Evolutionary conservation across 768 basidiomycete genomes (phyloP).

Genomic region (Pleurotus citrinopileatus): DNA sequence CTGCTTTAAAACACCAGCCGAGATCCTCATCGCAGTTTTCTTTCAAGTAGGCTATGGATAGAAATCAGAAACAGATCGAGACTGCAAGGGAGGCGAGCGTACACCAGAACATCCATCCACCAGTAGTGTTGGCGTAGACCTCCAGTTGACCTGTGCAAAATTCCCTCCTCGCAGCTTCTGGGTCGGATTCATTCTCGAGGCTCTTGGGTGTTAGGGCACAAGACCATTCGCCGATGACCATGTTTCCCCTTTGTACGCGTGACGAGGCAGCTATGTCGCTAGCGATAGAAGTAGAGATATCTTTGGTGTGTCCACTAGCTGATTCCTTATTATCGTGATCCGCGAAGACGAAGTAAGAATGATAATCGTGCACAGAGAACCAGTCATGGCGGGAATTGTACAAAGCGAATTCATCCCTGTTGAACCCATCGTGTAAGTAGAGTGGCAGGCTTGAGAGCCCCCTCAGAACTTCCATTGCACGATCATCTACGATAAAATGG

Average conservation of each 20-base stretch:
- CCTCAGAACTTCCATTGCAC: conserved; percentile 49
- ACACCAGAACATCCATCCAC: conserved; percentile 76
- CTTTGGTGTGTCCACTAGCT: conserved; percentile 55
- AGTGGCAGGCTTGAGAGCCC: conserved; percentile 44
- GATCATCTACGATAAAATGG: conserved; percentile 36
- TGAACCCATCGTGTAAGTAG: conserved; percentile 70
- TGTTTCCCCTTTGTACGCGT: conserved; percentile 31
- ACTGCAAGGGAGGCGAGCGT: conserved; percentile 17
- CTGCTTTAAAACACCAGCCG: conserved; percentile 69
- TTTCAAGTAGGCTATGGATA: conserved; percentile 49
- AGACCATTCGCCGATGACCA: conserved; percentile 86
- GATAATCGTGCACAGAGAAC: conserved; percentile 73
- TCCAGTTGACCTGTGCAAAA: conserved; percentile 62
- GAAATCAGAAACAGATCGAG: not conserved
- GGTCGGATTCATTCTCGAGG: conserved; percentile 43
- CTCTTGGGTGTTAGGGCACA: conserved; percentile 69
- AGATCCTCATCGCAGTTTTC: conserved; percentile 57
- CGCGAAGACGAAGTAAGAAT: conserved; percentile 71
- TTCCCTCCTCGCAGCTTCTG: conserved; percentile 36
- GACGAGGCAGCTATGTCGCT: conserved; percentile 27
- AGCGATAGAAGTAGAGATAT: conserved; percentile 38
- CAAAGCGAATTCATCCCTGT: conserved; percentile 45
- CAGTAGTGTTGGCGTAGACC: conserved; percentile 50
- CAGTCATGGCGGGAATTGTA: conserved; percentile 49
- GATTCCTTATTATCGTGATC: conserved; percentile 44